Conservation (phyloP, 805 yeast genomes). For the Saturnispora sekii region DNA sequence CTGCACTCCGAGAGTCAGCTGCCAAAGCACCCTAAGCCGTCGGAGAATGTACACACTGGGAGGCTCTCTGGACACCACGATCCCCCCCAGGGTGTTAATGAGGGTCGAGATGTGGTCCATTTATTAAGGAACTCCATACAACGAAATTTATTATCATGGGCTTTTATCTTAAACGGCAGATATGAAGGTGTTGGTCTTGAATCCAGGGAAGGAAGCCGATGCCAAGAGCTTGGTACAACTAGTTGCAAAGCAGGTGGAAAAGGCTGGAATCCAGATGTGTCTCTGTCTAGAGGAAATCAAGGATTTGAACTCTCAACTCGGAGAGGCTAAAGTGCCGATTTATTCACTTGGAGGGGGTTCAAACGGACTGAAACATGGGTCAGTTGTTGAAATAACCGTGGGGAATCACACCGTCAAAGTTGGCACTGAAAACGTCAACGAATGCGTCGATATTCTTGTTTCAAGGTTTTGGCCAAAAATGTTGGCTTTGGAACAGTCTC, state of each 20-base stretch:
- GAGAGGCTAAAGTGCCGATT: not conserved
- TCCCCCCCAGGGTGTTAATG: slow-evolving; percentile 3
- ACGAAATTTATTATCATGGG: not conserved
- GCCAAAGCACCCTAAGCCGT: slow-evolving; percentile 5
- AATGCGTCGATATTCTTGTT: slow-evolving; percentile 41
- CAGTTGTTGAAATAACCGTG: not conserved
- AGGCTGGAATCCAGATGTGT: slow-evolving; percentile 1
- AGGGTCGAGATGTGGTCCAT: slow-evolving; percentile 4
- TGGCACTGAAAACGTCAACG: not conserved
- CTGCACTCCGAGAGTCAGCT: slow-evolving; percentile 3
- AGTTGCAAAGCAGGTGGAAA: not conserved
- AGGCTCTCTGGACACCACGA: not conserved
- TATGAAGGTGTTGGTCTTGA: slow-evolving; percentile 4
- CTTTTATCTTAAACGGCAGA: not conserved
- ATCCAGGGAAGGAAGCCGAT: not conserved
- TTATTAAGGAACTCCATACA: not conserved
- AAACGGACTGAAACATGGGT: not conserved
- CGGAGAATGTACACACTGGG: not conserved
- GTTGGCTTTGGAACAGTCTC: slow-evolving; percentile 35
- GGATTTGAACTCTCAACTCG: not conserved
- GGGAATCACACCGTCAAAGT: slow-evolving; percentile 1
- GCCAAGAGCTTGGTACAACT: not conserved
- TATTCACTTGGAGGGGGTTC: not conserved
- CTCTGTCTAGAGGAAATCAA: not conserved
- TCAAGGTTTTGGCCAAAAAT: slow-evolving; percentile 52